phyloP scores from a whole-genome alignment of 192 early-diverging fungal genomes.

The Umbelopsis ramanniana region DNA sequence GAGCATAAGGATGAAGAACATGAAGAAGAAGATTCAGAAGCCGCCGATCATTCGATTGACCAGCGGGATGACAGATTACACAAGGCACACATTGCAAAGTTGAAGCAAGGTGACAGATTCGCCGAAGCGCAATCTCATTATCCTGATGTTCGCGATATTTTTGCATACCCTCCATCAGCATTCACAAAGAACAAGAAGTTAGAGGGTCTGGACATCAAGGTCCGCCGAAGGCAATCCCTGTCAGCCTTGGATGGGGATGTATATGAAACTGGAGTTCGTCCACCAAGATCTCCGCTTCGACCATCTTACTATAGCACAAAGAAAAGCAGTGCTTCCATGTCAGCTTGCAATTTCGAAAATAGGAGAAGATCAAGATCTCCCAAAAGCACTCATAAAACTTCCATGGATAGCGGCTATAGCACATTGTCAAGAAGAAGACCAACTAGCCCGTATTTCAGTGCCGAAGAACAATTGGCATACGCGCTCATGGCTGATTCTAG shows the following conservation, averaged over 20 bases:
- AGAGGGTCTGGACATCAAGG: neutral
- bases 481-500: neutral
- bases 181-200: neutral
- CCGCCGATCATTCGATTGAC: neutral
- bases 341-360: neutral
- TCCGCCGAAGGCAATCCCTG: neutral
- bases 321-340: conserved; percentile 1
- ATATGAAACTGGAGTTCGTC: conserved; percentile 5
- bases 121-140: conserved; percentile 20
- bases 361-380: conserved; percentile 2
- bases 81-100: neutral
- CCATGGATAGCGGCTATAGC: conserved; percentile 22
- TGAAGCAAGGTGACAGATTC: conserved; percentile 18
- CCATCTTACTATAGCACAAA: neutral
- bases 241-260: conserved; percentile 19
- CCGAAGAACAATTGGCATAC: neutral
- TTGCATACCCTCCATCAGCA: conserved; percentile 12
- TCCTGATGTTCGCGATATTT: conserved; percentile 19
- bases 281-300: conserved; percentile 9
- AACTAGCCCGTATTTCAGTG: neutral
- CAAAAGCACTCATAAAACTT: neutral
- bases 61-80: conserved; percentile 14
- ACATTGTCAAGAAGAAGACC: conserved; percentile 7
- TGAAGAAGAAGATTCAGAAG: neutral
- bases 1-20: neutral